phyloP scores from a whole-genome alignment of 257 asterid species.

The Rhazya stricta region DNA sequence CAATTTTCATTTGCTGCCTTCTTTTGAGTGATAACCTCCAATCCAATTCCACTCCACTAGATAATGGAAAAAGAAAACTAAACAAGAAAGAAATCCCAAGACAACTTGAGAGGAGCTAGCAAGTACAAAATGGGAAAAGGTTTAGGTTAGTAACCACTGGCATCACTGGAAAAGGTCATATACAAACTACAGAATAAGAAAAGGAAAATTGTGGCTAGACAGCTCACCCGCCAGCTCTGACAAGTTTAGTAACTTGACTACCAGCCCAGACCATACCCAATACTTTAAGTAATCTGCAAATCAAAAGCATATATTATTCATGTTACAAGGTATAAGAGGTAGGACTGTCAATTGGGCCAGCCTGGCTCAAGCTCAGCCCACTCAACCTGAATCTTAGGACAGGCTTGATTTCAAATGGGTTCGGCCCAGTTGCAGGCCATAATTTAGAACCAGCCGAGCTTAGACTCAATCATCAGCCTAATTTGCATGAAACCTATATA shows the following conservation, averaged over 20 bases:
- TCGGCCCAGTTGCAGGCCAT: no score
- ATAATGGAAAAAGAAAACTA: neutral
- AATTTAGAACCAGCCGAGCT: neutral
- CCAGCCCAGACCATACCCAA: constrained; percentile 99
- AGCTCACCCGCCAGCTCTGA: constrained; percentile 94
- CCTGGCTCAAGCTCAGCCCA: neutral
- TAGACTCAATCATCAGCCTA: neutral
- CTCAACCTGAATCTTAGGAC: neutral
- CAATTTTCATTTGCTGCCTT: neutral
- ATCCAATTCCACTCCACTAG: neutral
- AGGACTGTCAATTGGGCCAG: neutral
- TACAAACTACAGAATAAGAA: neutral
- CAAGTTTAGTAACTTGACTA: constrained; percentile 89
- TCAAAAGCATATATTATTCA: neutral
- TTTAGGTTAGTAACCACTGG: neutral
- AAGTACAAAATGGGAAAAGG: neutral
- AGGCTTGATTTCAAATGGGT: neutral
- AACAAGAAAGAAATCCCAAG: neutral
- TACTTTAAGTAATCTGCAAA: constrained; percentile 78
- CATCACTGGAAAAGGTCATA: neutral
- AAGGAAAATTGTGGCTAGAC: constrained; percentile 5
- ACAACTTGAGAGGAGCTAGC: neutral
- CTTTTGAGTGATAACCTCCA: neutral
- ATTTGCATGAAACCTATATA: no score
- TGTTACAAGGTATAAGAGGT: neutral